Base-by-base conservation (phyloP, 1,284 basidiomycete species). In the Pascua guehoae region DNA sequence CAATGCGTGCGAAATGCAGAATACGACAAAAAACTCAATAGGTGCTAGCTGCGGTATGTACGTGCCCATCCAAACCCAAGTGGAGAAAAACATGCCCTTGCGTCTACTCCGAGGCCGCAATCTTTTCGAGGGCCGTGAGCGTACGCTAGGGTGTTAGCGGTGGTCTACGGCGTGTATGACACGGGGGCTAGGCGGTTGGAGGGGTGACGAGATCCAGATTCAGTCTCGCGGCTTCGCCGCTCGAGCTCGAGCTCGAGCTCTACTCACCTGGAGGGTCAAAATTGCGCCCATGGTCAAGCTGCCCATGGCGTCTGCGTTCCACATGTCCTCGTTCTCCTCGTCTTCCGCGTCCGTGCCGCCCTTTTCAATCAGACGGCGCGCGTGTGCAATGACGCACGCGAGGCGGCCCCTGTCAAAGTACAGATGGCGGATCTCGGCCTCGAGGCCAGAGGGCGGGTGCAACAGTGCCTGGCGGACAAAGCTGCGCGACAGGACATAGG, bases 391-490 rank as follows among this genome's bases (percentile, higher is more conserved):
- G 46, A 92, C 85, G 66, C 86, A 86, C 55, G 78, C 79, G 41
- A 94, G 82, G 51, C 83, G 83, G 41, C 84, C 83, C 48, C 82
- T 80, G 18, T 80, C 80, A 71, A 84, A 80, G 76, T 94, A 97
- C 56, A 91, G 79, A 81, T 86, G 85, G 32, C 78, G 74, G 49
- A 96, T 81, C 77, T 94, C 92, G 7, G 79, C 68, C 61, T 88
- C 85, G 38, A 97, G 79, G 1, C 86, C 84, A 36, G 84, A 81
- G 1, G 87, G 82, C 12, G 88, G 87, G 37, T 86, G 80, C 72
- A 91, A 88, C 12, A 96, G 82, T 7, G 90, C 91, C 12, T 88
- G 86, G 15, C 87, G 86, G 46, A 96, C 86, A 72, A 96, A 96
- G 5, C 86, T 88, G 36, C 92, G 82, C 8, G 92, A 91, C 37